A percentile compares a stretch with the other conserved stretches of the same genome.
phyloP scores from a whole-genome alignment of 192 early-diverging fungal species.

The Umbelopsis sp. region DNA sequence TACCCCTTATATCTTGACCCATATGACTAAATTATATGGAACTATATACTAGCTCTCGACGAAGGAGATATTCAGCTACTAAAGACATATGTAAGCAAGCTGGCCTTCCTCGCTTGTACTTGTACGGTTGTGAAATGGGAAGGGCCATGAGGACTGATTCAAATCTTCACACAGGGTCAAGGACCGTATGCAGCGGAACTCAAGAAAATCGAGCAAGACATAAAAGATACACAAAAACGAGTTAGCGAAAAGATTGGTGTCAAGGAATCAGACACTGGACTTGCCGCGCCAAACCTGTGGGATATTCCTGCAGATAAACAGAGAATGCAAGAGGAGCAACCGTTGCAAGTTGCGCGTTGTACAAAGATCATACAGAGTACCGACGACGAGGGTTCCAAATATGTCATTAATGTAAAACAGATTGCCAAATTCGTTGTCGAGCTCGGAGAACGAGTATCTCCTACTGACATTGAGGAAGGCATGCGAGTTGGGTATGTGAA shows the following conservation, averaged over 20 bases:
- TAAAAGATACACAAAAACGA: constrained; percentile 96
- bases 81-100: constrained; percentile 87
- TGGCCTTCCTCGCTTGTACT: too few species aligned
- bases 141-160: not conserved
- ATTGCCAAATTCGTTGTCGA: constrained; percentile 99
- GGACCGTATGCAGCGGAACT: constrained; percentile 97
- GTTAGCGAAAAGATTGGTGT: constrained; percentile 99
- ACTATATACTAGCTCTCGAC: constrained; percentile 64
- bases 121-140: too few species aligned
- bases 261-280: constrained; percentile 97
- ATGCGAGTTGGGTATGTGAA: constrained; percentile 90
- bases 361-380: constrained; percentile 98
- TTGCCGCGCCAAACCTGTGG: constrained; percentile 98
- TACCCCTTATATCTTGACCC: not conserved
- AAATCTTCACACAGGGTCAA: constrained; percentile 71
- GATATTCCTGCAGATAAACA: constrained; percentile 99
- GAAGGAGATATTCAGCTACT: constrained; percentile 90
- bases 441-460: constrained; percentile 93
- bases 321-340: constrained; percentile 94
- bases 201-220: constrained; percentile 90
- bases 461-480: constrained; percentile 99
- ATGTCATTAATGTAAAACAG: constrained; percentile 98
- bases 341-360: constrained; percentile 94
- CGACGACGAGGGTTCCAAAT: constrained; percentile 90
- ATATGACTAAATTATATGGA: not conserved